Conservation (phyloP, 2,329 filamentous ascomycete genomes). For the Ascochyta pisi region DNA sequence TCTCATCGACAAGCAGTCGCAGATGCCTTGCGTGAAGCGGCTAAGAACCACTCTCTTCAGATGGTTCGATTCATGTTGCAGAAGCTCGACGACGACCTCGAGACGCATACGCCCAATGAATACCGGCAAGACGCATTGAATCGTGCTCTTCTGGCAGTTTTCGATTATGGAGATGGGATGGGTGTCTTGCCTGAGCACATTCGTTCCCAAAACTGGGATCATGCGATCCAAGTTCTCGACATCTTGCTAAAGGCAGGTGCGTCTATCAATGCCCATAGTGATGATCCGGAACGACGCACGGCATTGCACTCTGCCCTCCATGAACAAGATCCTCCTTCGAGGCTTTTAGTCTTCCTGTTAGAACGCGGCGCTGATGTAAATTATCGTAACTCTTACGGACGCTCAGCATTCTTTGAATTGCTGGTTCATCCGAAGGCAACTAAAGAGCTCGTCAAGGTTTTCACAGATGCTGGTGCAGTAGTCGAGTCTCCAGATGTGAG, state of each 20-base stretch:
- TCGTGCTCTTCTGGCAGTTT: constrained; percentile 4
- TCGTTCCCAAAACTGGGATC: constrained; percentile 2
- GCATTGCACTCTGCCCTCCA: constrained; percentile 3
- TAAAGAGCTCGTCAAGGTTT: constrained; percentile 5
- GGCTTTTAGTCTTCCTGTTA: constrained; percentile 2
- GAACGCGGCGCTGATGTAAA: constrained; percentile 7
- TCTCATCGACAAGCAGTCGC: neutral
- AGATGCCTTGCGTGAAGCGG: neutral
- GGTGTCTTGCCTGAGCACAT: neutral
- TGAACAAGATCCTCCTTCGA: neutral
- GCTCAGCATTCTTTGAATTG: constrained; percentile 4
- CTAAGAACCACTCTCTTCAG: constrained; percentile 1
- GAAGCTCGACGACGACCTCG: constrained; percentile 1
- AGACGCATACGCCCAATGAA: constrained; percentile 1
- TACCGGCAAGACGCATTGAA: constrained; percentile 2
- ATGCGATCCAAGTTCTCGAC: constrained; percentile 7
- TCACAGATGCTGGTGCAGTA: constrained; percentile 7
- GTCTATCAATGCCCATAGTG: constrained; percentile 2
- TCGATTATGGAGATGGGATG: constrained; percentile 2
- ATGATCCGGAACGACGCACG: neutral
- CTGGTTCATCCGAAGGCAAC: neutral
- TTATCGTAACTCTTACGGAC: neutral
- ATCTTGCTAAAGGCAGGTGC: constrained; percentile 9
- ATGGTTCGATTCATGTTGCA: constrained; percentile 5
- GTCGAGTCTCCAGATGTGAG: constrained; percentile 2